phyloP scores from a whole-genome alignment of 1,139 yeast species.

The Saccharomyces hybrid region DNA sequence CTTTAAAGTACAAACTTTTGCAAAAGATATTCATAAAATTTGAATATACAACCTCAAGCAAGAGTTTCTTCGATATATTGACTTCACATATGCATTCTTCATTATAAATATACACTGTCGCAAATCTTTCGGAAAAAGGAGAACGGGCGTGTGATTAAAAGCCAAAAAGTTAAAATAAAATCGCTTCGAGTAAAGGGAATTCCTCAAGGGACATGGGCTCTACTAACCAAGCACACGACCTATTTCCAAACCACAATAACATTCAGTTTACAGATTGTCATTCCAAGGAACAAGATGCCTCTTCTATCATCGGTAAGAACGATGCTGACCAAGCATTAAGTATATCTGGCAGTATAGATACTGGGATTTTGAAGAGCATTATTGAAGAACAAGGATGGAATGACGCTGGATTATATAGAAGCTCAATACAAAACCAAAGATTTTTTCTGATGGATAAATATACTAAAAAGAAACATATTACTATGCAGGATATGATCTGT shows the following conservation, averaged over 20 bases:
- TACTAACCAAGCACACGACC: conserved; percentile 5
- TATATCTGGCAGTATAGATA: conserved; percentile 10
- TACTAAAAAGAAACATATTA: conserved; percentile 6
- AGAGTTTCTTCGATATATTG: neutral
- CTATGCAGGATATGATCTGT: conserved; percentile 5
- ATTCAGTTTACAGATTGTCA: conserved; percentile 10
- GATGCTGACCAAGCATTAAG: conserved; percentile 2
- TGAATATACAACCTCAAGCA: neutral
- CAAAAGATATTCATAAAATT: neutral
- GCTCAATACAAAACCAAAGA: conserved; percentile 15
- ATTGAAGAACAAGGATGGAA: conserved; percentile 17
- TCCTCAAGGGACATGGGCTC: neutral
- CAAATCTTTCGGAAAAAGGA: neutral
- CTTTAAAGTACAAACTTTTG: neutral
- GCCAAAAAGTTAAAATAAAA: neutral
- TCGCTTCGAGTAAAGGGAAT: neutral
- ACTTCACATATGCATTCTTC: neutral
- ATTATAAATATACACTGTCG: neutral
- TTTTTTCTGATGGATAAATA: conserved; percentile 20
- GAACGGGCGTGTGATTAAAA: neutral
- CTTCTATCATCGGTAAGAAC: neutral
- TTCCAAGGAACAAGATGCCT: neutral
- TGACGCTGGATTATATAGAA: conserved; percentile 16
- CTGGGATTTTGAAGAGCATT: conserved; percentile 15
- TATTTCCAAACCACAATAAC: conserved; percentile 20